Conservation (phyloP, 176 grass and related monocot genomes). For the Areca catechu region DNA sequence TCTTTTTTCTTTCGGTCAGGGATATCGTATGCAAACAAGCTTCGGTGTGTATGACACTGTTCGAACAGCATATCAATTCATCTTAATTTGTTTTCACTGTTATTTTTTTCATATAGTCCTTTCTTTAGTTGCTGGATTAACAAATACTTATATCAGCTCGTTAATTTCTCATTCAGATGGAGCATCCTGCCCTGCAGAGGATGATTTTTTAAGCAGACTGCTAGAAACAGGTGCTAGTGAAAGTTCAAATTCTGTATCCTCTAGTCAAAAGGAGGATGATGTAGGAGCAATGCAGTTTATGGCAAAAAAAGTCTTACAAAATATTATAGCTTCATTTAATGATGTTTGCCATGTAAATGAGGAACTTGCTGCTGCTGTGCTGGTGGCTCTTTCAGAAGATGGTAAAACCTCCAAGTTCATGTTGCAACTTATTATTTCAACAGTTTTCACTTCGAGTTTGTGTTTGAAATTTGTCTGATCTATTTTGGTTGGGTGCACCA, state of each 20-base stretch:
- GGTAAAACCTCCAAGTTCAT: constrained; percentile 29
- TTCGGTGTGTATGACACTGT: no score
- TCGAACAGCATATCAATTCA: no score
- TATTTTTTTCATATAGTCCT: no score
- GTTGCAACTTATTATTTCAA: constrained; percentile 3
- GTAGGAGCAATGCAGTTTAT: constrained; percentile 15
- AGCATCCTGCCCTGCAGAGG: constrained; percentile 26
- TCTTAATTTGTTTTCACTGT: no score
- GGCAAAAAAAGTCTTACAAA: constrained; percentile 34
- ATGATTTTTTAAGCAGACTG: constrained; percentile 49
- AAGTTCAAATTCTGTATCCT: constrained; percentile 34
- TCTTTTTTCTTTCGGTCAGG: no score
- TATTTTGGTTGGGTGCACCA: constrained; percentile 19
- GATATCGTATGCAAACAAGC: no score
- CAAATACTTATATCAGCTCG: no score
- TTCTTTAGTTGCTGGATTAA: no score
- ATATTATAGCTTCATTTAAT: constrained; percentile 32
- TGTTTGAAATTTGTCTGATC: constrained; percentile 9
- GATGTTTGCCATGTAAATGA: constrained; percentile 39
- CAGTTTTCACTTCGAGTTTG: background rate
- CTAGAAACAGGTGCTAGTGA: constrained; percentile 55
- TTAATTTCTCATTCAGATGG: constrained; percentile 35
- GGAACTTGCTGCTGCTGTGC: constrained; percentile 16
- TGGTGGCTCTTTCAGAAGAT: constrained; percentile 42
- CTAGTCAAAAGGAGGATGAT: constrained; percentile 35